Evolutionary conservation across 2,329 filamentous ascomycete species (phyloP), one percentile per base, ranked within the genome.

Genomic region (Ophioceras dolichostomum): DNA sequence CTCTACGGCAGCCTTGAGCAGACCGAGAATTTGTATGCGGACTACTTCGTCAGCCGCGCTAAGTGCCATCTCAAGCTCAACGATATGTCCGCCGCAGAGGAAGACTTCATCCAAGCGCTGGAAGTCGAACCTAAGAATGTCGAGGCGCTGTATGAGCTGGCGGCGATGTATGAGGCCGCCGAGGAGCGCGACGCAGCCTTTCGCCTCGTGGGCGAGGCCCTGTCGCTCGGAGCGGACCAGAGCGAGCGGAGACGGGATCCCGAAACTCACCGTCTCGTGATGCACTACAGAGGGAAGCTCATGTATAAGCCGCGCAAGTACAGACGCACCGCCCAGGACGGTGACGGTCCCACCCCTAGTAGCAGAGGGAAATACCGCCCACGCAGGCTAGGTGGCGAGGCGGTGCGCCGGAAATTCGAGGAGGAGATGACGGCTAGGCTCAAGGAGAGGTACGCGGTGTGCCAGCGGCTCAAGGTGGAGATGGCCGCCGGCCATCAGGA

Each of bases 161-260:
- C 85, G 10, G 87, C 83, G 49, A 75, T 95, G 56, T 94, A 93
- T 50, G 85, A 93, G 53, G 76, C 70, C 44, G 71, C 72, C 32
- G 78, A 78, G 43, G 75, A 80, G 59, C 76, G 73, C 17, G 81
- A 87, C 49, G 76, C 85, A 49, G 87, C 87, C 1, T 73, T 87
- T 41, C 77, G 82, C 41, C 73, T 87, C 36, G 76, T 84, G 34
- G 81, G 80, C 24, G 81, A 93, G 53, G 78, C 84, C 8, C 71
- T 89, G 47, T 67, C 74, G 22, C 61, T 87, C 17, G 37, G 59
- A 58, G 43, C 47, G 62, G 17, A 52, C 53, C 10, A 14, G 16
- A 44, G 48, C 47, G 13, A 42, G 28, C 41, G 45, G 1, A 41
- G 39, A 12, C 38, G 37, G 35, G 37, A 38, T n/a, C 41, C 40